phyloP scores from a whole-genome alignment of 1,284 basidiomycete species.

The Sanguinoderma infundibulare region DNA sequence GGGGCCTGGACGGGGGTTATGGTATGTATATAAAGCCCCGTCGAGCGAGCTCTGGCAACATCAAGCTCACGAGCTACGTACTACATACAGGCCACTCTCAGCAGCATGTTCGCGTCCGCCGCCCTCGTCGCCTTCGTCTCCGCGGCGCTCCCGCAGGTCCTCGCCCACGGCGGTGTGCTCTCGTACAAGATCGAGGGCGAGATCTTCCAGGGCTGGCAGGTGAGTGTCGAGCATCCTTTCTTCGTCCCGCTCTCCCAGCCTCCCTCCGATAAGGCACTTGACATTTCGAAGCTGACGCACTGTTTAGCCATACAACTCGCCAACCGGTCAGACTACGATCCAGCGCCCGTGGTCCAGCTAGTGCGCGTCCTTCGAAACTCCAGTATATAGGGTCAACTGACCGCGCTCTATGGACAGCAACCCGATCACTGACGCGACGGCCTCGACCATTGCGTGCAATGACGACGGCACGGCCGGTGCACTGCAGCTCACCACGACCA shows the following conservation, averaged over 20 bases:
- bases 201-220: conserved; percentile 54
- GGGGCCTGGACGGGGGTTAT: not conserved
- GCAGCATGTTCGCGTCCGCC: conserved; percentile 33
- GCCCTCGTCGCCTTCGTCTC: conserved; percentile 33
- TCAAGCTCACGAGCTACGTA: conserved; percentile 18
- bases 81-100: not conserved
- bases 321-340: conserved; percentile 56
- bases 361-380: conserved; percentile 37
- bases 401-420: conserved; percentile 40
- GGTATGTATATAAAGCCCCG: conserved; percentile 19
- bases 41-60: not conserved
- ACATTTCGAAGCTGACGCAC: not conserved
- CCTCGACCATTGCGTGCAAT: conserved; percentile 56
- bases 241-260: not conserved
- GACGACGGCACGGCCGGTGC: conserved; percentile 56
- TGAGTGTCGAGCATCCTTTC: conserved; percentile 5
- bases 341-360: conserved; percentile 59
- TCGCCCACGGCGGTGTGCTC: conserved; percentile 59
- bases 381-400: not conserved
- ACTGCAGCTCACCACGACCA: conserved; percentile 57
- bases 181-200: conserved; percentile 50
- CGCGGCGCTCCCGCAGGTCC: conserved; percentile 33
- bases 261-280: not conserved
- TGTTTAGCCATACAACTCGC: conserved; percentile 49
- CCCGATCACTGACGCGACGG: conserved; percentile 54